phyloP scores from a whole-genome alignment of 805 yeast species.

The Ogataea kodamae region DNA sequence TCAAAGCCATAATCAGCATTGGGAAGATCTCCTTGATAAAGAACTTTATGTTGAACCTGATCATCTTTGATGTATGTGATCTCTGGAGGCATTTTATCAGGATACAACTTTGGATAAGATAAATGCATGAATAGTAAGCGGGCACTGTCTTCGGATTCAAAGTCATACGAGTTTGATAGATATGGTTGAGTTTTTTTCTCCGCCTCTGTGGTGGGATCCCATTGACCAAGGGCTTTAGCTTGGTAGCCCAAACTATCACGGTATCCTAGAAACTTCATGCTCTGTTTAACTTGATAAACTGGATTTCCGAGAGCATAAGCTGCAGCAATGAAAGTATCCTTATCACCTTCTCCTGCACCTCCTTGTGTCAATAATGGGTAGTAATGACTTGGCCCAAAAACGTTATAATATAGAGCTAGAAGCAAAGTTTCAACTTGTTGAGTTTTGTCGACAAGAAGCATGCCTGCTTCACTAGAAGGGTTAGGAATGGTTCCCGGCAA shows the following conservation, averaged over 20 bases:
- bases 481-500: slow-evolving; percentile 63
- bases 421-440: slow-evolving; percentile 53
- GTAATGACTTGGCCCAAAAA: slow-evolving; percentile 60
- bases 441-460: slow-evolving; percentile 56
- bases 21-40: slow-evolving; percentile 30
- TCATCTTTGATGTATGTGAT: slow-evolving; percentile 13
- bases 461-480: slow-evolving; percentile 68
- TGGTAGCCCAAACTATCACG: slow-evolving; percentile 32
- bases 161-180: slow-evolving; percentile 30
- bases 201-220: slow-evolving; percentile 39
- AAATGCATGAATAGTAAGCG: slow-evolving; percentile 49
- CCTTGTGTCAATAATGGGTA: slow-evolving; percentile 69
- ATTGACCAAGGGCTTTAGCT: slow-evolving; percentile 44
- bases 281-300: slow-evolving; percentile 48
- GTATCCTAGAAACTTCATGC: slow-evolving; percentile 51
- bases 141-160: slow-evolving; percentile 22
- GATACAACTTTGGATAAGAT: slow-evolving; percentile 52
- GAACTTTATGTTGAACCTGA: slow-evolving; percentile 27
- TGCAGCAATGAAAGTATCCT: slow-evolving; percentile 71
- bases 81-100: slow-evolving; percentile 25
- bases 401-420: slow-evolving; percentile 59
- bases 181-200: slow-evolving; percentile 14
- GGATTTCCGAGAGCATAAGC: slow-evolving; percentile 41
- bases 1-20: slow-evolving; percentile 37
- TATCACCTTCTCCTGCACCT: slow-evolving; percentile 75